Evolutionary conservation across 129 eudicot genomes (phyloP).

Genomic region (Chrysanthemum seticuspe): DNA sequence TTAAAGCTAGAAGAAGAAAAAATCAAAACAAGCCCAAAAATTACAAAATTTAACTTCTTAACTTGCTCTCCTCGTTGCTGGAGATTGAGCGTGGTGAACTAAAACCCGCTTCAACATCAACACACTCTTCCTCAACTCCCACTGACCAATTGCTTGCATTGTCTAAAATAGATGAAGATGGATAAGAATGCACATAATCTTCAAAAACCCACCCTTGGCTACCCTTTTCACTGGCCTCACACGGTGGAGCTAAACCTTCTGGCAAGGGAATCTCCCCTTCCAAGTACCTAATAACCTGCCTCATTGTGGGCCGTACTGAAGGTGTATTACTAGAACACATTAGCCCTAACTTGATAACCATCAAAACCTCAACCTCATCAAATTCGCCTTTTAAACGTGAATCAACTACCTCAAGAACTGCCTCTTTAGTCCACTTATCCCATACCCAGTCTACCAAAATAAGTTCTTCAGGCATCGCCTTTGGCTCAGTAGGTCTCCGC

Average conservation of each 20-base stretch:
- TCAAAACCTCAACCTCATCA: slow-evolving; percentile 48
- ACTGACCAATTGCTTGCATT: slow-evolving; percentile 48
- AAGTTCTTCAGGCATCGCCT: slow-evolving; percentile 69
- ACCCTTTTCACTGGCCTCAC: slow-evolving; percentile 37
- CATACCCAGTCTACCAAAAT: slow-evolving; percentile 81
- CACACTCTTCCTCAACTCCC: slow-evolving; percentile 37
- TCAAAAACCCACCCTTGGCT: slow-evolving; percentile 45
- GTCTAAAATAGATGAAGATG: slow-evolving; percentile 49
- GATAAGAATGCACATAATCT: slow-evolving; percentile 63
- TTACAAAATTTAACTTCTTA: background rate
- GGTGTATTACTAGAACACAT: slow-evolving; percentile 61
- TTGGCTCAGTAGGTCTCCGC: slow-evolving; percentile 71
- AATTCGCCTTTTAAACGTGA: slow-evolving; percentile 49
- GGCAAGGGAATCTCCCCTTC: slow-evolving; percentile 70
- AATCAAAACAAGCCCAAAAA: background rate
- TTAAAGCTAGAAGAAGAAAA: slow-evolving; percentile 1
- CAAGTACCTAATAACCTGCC: slow-evolving; percentile 66
- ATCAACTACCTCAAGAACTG: slow-evolving; percentile 58
- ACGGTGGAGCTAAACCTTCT: slow-evolving; percentile 34
- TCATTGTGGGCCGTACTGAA: slow-evolving; percentile 51
- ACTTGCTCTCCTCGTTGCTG: background rate
- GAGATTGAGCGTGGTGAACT: slow-evolving; percentile 20
- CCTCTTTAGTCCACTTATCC: slow-evolving; percentile 62
- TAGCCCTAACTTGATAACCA: slow-evolving; percentile 63
- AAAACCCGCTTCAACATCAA: slow-evolving; percentile 45